Evolutionary conservation across 2,329 filamentous ascomycete species (phyloP), one percentile per base, ranked within the genome.

Genomic region (Colletotrichum endophyticum): DNA sequence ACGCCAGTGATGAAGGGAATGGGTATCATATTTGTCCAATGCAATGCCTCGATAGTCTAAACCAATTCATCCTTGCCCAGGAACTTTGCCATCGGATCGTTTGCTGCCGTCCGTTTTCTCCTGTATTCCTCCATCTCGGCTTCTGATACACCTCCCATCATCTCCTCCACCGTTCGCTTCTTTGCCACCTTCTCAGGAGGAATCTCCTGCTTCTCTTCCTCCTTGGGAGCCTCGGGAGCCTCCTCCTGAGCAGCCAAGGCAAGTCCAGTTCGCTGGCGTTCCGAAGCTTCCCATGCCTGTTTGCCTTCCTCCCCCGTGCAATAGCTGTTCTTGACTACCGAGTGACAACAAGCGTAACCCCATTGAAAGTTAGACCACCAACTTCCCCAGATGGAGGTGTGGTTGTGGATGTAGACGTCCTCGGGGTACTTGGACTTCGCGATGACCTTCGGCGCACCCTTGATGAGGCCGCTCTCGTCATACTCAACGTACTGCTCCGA

Each of bases 281-380:
- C 93, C 1, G 95, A 93, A 73, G 95, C 94, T 80, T 96, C 93
- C 85, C 95, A 96, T 2, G 95, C 96, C 77, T 87, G 87, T 84
- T 93, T 98, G 44, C 97, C 97, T 75, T 95, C 95, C 77, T 97
- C 95, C 30, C 97, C 97, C 0, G 96, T 99, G 84, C 97, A 99
- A 82, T 99, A 99, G 81, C 96, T 98, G 85, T 99, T 99, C 86
- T 98, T 98, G 78, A 98, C 92, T 27, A 93, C 94, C 0, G 96
- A 98, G 84, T 98, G 96, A 87, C 97, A 99, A 85, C 97, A 99
- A 27, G 95, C 91, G 85, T 98, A 99, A 2, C 97, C 97, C 97
- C 97, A 99, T 85, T 94, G 91, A 86, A 98, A 99, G 82, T 95
- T 93, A 70, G 93, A 92, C 97, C 97, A 99, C 97, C 97, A 99